Conservation (phyloP, 2,329 filamentous ascomycete genomes). For the Hymenoscyphus fructigenus region DNA sequence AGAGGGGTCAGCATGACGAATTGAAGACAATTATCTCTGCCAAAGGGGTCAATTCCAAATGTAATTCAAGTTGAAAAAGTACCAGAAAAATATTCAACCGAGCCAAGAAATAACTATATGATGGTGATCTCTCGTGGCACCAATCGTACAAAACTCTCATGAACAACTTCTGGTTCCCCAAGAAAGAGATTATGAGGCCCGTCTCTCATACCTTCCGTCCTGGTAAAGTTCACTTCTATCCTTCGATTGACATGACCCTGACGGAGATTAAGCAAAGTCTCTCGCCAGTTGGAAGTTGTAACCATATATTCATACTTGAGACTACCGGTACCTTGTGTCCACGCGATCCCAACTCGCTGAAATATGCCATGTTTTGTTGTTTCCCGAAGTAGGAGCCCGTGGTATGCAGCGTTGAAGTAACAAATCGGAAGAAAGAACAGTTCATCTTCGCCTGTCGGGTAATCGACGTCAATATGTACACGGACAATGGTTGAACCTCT, state of each 20-base stretch:
- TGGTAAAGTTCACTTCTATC: not conserved
- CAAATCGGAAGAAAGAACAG: not conserved
- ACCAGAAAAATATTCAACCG: not conserved
- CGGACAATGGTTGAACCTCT: not conserved
- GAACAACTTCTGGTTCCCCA: not conserved
- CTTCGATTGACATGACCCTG: not conserved
- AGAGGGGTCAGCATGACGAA: no score
- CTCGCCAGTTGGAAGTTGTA: not conserved
- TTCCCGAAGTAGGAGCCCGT: not conserved
- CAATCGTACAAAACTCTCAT: not conserved
- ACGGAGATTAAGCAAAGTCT: not conserved
- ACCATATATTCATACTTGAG: not conserved
- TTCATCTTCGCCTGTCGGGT: not conserved
- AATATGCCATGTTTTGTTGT: not conserved
- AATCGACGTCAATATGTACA: no score
- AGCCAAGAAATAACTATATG: not conserved
- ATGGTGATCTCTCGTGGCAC: not conserved
- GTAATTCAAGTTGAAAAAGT: no score
- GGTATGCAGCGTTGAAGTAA: not conserved
- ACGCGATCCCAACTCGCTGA: not conserved
- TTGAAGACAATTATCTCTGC: no score
- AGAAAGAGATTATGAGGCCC: not conserved
- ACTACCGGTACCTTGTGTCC: rapidly evolving
- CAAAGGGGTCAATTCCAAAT: no score
- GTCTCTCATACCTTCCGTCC: not conserved